Evolutionary conservation across 1,139 yeast genomes (phyloP).

Genomic region (Blastobotrys ciferrii): DNA sequence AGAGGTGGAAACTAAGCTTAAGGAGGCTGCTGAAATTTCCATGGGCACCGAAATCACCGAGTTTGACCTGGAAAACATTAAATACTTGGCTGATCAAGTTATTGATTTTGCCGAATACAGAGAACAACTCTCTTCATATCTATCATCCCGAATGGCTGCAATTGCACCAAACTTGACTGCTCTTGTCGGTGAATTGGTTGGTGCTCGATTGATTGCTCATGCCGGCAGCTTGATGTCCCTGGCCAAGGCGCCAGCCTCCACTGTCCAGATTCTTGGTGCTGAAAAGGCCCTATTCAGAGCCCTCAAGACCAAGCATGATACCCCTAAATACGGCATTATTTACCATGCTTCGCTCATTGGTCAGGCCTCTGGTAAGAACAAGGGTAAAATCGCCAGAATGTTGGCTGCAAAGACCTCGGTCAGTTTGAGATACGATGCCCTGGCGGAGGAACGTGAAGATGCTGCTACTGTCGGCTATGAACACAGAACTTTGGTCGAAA

Average conservation of each 20-base stretch:
- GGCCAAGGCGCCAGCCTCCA: constrained; percentile 98
- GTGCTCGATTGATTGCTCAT: constrained; percentile 97
- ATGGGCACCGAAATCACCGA: constrained; percentile 98
- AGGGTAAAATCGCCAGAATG: constrained; percentile 98
- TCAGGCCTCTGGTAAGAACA: constrained; percentile 95
- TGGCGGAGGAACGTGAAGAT: constrained; percentile 90
- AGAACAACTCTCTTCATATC: constrained; percentile 84
- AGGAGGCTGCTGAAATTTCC: constrained; percentile 94
- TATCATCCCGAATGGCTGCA: constrained; percentile 93
- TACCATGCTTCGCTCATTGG: constrained; percentile 98
- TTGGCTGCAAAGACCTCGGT: constrained; percentile 98
- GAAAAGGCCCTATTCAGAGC: constrained; percentile 99
- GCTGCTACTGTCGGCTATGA: constrained; percentile 91
- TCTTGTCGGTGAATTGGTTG: constrained; percentile 95
- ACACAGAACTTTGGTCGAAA: constrained; percentile 90
- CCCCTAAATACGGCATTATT: constrained; percentile 96
- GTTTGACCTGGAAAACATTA: constrained; percentile 79
- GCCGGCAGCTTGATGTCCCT: constrained; percentile 92
- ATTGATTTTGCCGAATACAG: constrained; percentile 94
- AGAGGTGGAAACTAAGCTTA: constrained; percentile 50
- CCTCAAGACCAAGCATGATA: constrained; percentile 95
- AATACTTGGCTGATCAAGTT: constrained; percentile 88
- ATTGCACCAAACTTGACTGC: constrained; percentile 97
- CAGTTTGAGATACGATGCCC: constrained; percentile 92
- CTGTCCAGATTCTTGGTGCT: constrained; percentile 97